Conservation (phyloP, 768 basidiomycete species). For the Steccherinum ochraceum region DNA sequence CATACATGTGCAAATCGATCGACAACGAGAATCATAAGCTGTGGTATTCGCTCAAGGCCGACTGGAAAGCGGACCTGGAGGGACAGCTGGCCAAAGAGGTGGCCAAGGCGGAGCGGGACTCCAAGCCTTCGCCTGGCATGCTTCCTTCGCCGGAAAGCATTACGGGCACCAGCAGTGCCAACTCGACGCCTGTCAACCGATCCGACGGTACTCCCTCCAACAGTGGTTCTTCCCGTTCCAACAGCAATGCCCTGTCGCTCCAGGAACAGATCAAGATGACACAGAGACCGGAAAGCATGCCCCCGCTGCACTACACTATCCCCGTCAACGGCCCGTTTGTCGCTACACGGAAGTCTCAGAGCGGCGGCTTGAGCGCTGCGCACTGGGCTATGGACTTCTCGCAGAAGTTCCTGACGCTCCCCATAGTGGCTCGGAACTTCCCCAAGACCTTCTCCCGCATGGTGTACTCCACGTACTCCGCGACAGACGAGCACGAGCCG, state of each 20-base stretch:
- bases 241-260: neutral
- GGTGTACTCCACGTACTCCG: conserved; percentile 54
- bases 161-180: conserved; percentile 60
- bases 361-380: conserved; percentile 4
- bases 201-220: conserved; percentile 49
- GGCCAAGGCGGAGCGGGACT: conserved; percentile 4
- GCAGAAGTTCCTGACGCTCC: conserved; percentile 48
- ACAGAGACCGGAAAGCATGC: conserved; percentile 7
- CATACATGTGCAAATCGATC: conserved; percentile 29
- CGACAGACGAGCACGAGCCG: conserved; percentile 69
- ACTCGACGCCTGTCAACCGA: conserved; percentile 68
- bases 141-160: conserved; percentile 75
- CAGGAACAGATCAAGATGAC: conserved; percentile 4
- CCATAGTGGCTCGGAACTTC: conserved; percentile 63
- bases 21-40: conserved; percentile 14
- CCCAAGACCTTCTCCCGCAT: conserved; percentile 73
- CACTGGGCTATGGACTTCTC: conserved; percentile 5
- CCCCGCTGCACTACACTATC: conserved; percentile 14
- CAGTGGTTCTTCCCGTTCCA: conserved; percentile 19
- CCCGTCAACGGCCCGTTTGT: conserved; percentile 14
- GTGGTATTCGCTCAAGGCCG: conserved; percentile 5
- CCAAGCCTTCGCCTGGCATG: conserved; percentile 47
- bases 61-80: conserved; percentile 10
- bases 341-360: conserved; percentile 9
- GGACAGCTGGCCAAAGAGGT: conserved; percentile 11